Percentiles rank a stretch among this genome's conserved stretches.
Conservation (phyloP, 2,329 filamentous ascomycete genomes). For the Sphaerulina populicola region DNA sequence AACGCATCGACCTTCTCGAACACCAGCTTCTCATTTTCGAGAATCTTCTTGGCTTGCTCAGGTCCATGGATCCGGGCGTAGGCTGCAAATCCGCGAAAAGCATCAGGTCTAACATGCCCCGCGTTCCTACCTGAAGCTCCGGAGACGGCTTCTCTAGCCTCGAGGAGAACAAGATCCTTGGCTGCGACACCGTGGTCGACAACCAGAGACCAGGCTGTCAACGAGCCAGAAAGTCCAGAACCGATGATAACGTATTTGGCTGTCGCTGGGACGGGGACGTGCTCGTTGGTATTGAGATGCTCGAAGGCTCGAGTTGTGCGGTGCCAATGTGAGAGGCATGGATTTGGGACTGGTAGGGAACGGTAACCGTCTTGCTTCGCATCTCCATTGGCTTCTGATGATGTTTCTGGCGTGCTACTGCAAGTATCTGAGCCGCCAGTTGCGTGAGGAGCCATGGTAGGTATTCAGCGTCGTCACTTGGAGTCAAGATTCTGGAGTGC, state of each 20-base stretch:
- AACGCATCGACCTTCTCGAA: conserved; percentile 38
- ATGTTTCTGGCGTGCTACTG: neutral
- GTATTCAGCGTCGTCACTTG: neutral
- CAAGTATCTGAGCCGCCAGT: neutral
- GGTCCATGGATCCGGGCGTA: conserved; percentile 39
- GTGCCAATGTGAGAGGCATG: conserved; percentile 41
- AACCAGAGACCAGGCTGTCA: conserved; percentile 38
- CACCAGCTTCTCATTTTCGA: conserved; percentile 40
- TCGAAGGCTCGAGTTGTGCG: conserved; percentile 39
- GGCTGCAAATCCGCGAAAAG: conserved; percentile 43
- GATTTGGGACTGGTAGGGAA: conserved; percentile 19
- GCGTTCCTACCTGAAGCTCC: conserved; percentile 42
- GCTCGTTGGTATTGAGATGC: conserved; percentile 36
- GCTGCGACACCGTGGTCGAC: conserved; percentile 30
- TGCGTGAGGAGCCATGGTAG: conserved; percentile 19
- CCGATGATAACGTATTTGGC: conserved; percentile 37
- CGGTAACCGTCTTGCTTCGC: conserved; percentile 6
- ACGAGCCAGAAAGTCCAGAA: conserved; percentile 38
- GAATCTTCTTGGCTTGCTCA: conserved; percentile 42
- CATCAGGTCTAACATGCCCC: conserved; percentile 41
- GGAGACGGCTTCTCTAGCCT: conserved; percentile 40
- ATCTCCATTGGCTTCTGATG: neutral
- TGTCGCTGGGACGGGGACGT: conserved; percentile 26
- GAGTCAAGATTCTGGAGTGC: neutral
- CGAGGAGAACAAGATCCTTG: conserved; percentile 36